phyloP scores from a whole-genome alignment of 352 stramenopile genomes.

The Blastocystis sp. region DNA sequence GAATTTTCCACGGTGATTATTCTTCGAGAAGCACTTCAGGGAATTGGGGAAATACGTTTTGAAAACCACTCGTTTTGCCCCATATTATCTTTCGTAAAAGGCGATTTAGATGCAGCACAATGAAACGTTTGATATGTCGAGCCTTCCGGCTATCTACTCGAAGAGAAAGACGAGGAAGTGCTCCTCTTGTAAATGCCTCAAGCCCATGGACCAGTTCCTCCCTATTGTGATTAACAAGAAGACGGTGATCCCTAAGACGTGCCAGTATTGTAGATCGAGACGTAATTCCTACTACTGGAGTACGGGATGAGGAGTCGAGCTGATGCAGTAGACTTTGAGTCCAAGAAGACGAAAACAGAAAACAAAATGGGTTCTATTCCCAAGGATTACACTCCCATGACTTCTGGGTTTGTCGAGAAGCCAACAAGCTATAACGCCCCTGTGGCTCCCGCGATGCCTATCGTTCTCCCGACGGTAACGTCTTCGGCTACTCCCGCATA shows the following conservation, averaged over 20 bases:
- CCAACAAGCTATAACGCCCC: not conserved
- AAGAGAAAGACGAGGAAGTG: constrained; percentile 68
- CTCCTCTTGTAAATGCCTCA: constrained; percentile 71
- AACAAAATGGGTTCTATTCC: not conserved
- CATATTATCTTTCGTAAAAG: not conserved
- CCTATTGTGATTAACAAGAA: constrained; percentile 72
- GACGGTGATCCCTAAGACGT: constrained; percentile 65
- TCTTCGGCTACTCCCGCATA: too few relatives aligned
- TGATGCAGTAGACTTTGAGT: constrained; percentile 63
- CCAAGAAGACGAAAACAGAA: constrained; percentile 51
- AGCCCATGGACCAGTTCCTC: constrained; percentile 69
- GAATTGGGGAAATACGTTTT: not conserved
- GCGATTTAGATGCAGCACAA: not conserved
- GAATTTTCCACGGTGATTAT: not conserved
- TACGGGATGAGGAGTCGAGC: not conserved
- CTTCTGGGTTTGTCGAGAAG: constrained; percentile 44
- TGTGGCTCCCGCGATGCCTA: not conserved
- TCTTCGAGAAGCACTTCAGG: not conserved
- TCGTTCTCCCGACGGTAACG: too few relatives aligned
- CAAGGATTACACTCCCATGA: constrained; percentile 20
- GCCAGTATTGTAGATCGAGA: constrained; percentile 60
- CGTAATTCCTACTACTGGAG: constrained; percentile 68
- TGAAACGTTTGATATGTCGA: constrained; percentile 21
- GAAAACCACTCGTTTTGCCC: not conserved
- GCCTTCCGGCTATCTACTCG: constrained; percentile 54